Evolutionary conservation across 805 yeast species (phyloP).

Genomic region (Dipodascopsis uninucleata): DNA sequence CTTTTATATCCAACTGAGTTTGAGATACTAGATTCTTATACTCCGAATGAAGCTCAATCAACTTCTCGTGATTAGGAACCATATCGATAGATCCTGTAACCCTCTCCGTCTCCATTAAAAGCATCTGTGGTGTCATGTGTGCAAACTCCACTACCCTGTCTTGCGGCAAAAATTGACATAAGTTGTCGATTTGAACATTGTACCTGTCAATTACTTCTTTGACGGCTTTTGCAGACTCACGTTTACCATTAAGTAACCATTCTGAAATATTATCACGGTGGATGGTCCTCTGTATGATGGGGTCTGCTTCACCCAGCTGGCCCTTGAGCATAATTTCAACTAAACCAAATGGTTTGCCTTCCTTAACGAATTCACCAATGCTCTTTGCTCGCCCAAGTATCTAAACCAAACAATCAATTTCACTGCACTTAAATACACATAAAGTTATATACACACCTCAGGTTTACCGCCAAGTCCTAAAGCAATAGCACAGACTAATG

Average conservation of each 20-base stretch:
- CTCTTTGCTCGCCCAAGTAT: constrained; percentile 65
- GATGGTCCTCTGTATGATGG: constrained; percentile 38
- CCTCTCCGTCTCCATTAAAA: constrained; percentile 73
- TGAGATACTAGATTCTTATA: constrained; percentile 32
- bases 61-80: constrained; percentile 51
- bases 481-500: constrained; percentile 90
- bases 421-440: constrained; percentile 10
- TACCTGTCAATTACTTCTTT: constrained; percentile 45
- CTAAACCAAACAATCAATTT: constrained; percentile 26
- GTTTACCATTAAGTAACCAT: constrained; percentile 31
- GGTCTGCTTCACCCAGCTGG: constrained; percentile 33
- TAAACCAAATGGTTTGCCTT: constrained; percentile 48
- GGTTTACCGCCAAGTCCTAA: constrained; percentile 81
- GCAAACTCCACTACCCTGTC: constrained; percentile 94
- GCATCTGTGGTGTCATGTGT: constrained; percentile 65
- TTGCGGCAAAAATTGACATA: constrained; percentile 93
- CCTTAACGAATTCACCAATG: constrained; percentile 64
- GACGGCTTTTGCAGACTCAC: constrained; percentile 38
- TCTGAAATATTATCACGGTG: constrained; percentile 34
- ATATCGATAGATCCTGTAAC: constrained; percentile 67
- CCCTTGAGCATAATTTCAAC: constrained; percentile 53
- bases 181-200: constrained; percentile 82
- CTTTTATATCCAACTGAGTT: constrained; percentile 18
- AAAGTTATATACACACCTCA: constrained; percentile 35
- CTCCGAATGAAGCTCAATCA: constrained; percentile 50